Evolutionary conservation across 352 stramenopile species (phyloP).

Genomic region (Globisporangium alternatum): DNA sequence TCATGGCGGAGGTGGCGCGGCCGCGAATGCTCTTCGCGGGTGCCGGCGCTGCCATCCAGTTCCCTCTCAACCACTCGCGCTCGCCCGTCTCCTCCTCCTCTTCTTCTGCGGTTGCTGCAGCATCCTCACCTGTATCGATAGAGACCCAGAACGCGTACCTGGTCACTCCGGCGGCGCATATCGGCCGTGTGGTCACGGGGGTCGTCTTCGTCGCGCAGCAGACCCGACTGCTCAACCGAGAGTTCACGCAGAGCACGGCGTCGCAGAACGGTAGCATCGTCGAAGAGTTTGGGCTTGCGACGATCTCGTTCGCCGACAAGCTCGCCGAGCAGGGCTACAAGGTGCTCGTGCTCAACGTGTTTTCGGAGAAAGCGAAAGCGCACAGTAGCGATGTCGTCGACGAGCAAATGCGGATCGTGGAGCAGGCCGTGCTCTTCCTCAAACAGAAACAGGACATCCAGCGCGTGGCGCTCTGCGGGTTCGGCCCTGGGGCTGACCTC

Average conservation of each 20-base stretch:
- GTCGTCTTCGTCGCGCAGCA: slow-evolving; percentile 68
- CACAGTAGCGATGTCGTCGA: slow-evolving; percentile 9
- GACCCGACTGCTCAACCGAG: slow-evolving; percentile 23
- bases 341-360: slow-evolving; percentile 67
- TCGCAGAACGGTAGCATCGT: slow-evolving; percentile 11
- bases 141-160: slow-evolving; percentile 56
- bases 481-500: slow-evolving; percentile 66
- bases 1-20: slow-evolving; percentile 28
- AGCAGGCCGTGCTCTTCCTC: slow-evolving; percentile 55
- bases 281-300: slow-evolving; percentile 50
- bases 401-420: slow-evolving; percentile 31
- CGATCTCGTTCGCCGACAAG: slow-evolving; percentile 81
- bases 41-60: slow-evolving; percentile 45
- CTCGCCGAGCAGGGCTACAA: slow-evolving; percentile 88
- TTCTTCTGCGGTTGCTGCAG: slow-evolving; percentile 1
- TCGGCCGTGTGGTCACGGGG: slow-evolving; percentile 81
- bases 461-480: slow-evolving; percentile 62
- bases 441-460: slow-evolving; percentile 73
- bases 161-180: slow-evolving; percentile 66
- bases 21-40: slow-evolving; percentile 46
- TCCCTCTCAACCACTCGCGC: slow-evolving; percentile 29
- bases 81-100: background rate
- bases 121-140: slow-evolving; percentile 8
- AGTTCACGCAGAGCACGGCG: slow-evolving; percentile 20
- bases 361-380: slow-evolving; percentile 18